Base-by-base conservation (phyloP, 768 basidiomycete genomes). In the Serendipita sp. region DNA sequence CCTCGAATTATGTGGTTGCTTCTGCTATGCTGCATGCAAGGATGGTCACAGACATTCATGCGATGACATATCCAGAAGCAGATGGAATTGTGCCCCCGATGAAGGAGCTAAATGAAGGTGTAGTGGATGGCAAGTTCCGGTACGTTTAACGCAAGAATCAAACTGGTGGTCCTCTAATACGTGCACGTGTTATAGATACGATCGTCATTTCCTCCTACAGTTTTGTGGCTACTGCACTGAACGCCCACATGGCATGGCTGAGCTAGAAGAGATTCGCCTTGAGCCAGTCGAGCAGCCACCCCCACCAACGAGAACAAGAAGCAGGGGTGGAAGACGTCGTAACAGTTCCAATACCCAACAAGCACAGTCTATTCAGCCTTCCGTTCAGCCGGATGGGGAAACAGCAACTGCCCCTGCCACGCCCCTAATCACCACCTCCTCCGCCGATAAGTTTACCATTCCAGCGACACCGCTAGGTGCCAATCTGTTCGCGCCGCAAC, bases 21-120 rank as follows among this genome's bases (percentile, higher is more conserved):
- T 32, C 23, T 60, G 56, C 56, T 8, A 60, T 60, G 16, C 16
- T n/a, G 3, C 18, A 60, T 35, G 56, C 56, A 15, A 23, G 35
- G 28, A 60, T 60, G 56, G 32, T 60, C 16, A 30, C 56, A 7
- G 56, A 60, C 32, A 36, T 60, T 8, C 34, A n/a, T 8, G 35
- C 23, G 8, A 35, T 60, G 23, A n/a, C 35, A 32, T 60, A 60
- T n/a, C 56, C 56, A 8, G 56, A 60, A 36, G 28, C 23, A 35
- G 56, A 60, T 35, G 56, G 56, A 16, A 36, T 60, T 36, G 18
- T 60, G 10, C 23, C 23, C 16, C 56, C 56, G 32, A 0, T 36
- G 3, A 60, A 60, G 56, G 56, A 60, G n/a, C 35, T 60, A 8
- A 60, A 60, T n/a, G 56, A 60, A 60, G 56, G 56, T 32, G n/a